These are phyloP conservation scores for Candida tammaniensis DNA, from an alignment of 805 yeast genomes.

Conservation along the genomic window DNA sequence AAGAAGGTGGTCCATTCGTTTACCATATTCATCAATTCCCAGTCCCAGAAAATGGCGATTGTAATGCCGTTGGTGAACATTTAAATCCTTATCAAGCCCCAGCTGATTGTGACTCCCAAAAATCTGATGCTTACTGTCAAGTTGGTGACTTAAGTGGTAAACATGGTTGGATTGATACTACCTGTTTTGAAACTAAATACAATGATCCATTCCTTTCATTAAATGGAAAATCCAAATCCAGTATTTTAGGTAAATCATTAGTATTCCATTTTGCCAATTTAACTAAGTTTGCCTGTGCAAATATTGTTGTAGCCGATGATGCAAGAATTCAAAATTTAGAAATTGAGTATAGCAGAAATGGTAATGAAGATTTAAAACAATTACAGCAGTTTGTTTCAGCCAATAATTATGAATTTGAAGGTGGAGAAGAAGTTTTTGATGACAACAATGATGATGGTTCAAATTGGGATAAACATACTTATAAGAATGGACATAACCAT, in stretches of 20 bases:
- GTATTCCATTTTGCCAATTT: slow-evolving; percentile 54
- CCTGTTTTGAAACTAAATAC: slow-evolving; percentile 63
- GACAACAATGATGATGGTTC: slow-evolving; percentile 4
- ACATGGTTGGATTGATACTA: slow-evolving; percentile 69
- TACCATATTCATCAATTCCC: slow-evolving; percentile 66
- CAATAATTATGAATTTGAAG: slow-evolving; percentile 8
- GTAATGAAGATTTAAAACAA: slow-evolving; percentile 11
- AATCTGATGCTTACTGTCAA: slow-evolving; percentile 57
- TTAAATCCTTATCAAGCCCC: slow-evolving; percentile 65
- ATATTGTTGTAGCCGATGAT: slow-evolving; percentile 37
- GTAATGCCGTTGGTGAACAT: slow-evolving; percentile 55
- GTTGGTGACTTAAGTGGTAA: slow-evolving; percentile 78
- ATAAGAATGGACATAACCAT: slow-evolving; percentile 5
- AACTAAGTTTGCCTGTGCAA: slow-evolving; percentile 62
- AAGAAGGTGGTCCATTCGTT: slow-evolving; percentile 61
- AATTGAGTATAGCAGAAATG: slow-evolving; percentile 14
- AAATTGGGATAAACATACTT: background rate
- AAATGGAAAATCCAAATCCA: slow-evolving; percentile 53
- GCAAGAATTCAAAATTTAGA: slow-evolving; percentile 16
- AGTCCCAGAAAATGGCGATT: slow-evolving; percentile 46
- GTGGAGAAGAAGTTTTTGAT: slow-evolving; percentile 1
- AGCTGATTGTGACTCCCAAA: slow-evolving; percentile 47
- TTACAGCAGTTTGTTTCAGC: slow-evolving; percentile 9
- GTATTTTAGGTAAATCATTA: slow-evolving; percentile 56
- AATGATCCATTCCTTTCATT: slow-evolving; percentile 66